Evolutionary conservation across 2,329 filamentous ascomycete genomes (phyloP), one percentile per base, ranked within the genome.

Genomic region (Myriangium duriaei): DNA sequence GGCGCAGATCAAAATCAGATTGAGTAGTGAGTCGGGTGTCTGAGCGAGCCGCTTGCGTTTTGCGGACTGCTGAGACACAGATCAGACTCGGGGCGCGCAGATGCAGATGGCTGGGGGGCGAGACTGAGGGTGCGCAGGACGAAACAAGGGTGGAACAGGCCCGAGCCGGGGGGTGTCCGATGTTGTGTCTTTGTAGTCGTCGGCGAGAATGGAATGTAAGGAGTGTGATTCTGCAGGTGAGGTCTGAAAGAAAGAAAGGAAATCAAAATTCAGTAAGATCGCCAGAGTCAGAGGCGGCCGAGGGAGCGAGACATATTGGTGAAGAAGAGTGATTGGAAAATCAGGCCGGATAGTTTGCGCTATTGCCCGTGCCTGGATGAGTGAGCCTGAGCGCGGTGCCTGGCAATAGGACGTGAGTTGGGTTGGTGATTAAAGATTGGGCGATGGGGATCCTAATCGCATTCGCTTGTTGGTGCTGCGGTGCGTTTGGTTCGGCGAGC

Each of bases 111-210:
- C n/a, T n/a, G n/a, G 9, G 32, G 36, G 29, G 36, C 28, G 36
- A 32, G 32, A 39, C 36, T 30, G 32, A 37, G 35, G 35, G 28
- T 24, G 7, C 21, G 36, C 36, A 39, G 26, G 18, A n/a, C 36
- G 30, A 39, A 33, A 39, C 36, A 39, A 28, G 29, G 28, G 29
- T 26, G 21, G 7, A 26, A n/a, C 21, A n/a, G n/a, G 21, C 21
- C 7, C 7, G n/a, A 7, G 21, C 21, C 21, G n/a, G 21, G 21
- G 21, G 21, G 7, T n/a, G 7, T 26, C 21, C 21, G 21, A 26
- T 7, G 21, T n/a, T 26, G 21, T 26, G 21, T 7, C 7, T n/a
- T n/a, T 7, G 21, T 26, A 26, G 7, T 26, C n/a, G 7, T n/a
- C n/a, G 21, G 7, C 7, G n/a, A 7, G 21, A n/a, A 26, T 26